phyloP scores from a whole-genome alignment of 129 eudicot species.

The Flaveria bidentis region DNA sequence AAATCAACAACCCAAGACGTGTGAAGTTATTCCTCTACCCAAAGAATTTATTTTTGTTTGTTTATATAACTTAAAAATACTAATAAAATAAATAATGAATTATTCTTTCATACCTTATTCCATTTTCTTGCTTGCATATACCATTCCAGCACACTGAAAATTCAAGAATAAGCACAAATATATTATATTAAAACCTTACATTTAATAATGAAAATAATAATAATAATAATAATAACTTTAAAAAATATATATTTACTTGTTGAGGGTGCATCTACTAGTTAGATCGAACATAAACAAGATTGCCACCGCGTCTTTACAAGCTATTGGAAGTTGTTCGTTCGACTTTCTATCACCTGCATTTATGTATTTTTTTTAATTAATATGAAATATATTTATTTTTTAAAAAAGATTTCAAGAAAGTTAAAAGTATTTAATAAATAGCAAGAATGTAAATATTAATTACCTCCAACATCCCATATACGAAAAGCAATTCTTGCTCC shows the following conservation, averaged over 20 bases:
- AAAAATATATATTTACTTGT: constrained; percentile 48
- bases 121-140: constrained; percentile 89
- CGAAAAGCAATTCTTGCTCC: constrained; percentile 83
- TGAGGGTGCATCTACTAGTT: constrained; percentile 82
- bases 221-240: neutral
- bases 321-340: constrained; percentile 84
- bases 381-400: neutral
- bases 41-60: neutral
- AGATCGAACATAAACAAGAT: constrained; percentile 98
- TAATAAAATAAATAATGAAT: neutral
- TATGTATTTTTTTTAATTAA: neutral
- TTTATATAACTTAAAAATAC: neutral
- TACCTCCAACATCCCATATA: constrained; percentile 97
- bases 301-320: constrained; percentile 96
- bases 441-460: neutral
- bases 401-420: neutral
- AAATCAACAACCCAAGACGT: constrained; percentile 39
- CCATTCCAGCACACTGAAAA: constrained; percentile 88
- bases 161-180: neutral
- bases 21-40: constrained; percentile 34
- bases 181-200: neutral
- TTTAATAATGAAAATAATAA: neutral
- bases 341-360: constrained; percentile 67
- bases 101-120: constrained; percentile 66
- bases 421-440: neutral